Evolutionary conservation across 2,329 filamentous ascomycete species (phyloP), one percentile per base, ranked within the genome.

Genomic region (Trichophaea hybrida): DNA sequence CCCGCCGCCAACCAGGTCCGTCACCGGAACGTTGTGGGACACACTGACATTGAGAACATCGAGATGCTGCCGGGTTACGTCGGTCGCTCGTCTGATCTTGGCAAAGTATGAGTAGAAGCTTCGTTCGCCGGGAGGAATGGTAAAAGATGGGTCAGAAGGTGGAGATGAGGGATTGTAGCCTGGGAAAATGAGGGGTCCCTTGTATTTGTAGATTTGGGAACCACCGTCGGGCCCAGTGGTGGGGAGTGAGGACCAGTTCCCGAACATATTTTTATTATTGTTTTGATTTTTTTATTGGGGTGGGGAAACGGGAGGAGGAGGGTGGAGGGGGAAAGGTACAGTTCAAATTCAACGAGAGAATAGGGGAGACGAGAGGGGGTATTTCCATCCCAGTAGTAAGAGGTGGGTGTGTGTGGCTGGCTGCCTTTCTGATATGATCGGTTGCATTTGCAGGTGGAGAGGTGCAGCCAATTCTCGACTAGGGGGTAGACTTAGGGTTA

Each of bases 1-100:
- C 8, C 15, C 24, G 24, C 35, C 51, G 52, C 34, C 44, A 24
- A 48, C 48, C 1, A 53, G 48, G n/a, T 35, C 17, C 24, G 64
- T 59, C 40, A 65, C 34, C n/a, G 63, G 63, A 15, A 66, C 57
- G 58, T 59, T 50, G 55, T 66, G 62, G 51, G 65, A 61, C 17
- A 65, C 59, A 7, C 58, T 64, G 54, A 66, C 55, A n/a, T 62
- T 62, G 35, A 66, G 58, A 15, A 57, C 17, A 34, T 62, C 60
- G 33, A 66, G 60, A 48, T 66, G 64, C 15, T 60, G 53, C 32
- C 59, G 50, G 8, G 59, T 65, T 33, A 64, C 61, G 50, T 66
- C 64, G 34, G 63, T 62, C 32, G 61, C 59, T 44, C 64, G 65
- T 51, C 59, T 61, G 33, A 66, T 64, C 54, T 59, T 61, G 43